Conservation (phyloP, 1,284 basidiomycete genomes). For the Ganoderma resinaceum region DNA sequence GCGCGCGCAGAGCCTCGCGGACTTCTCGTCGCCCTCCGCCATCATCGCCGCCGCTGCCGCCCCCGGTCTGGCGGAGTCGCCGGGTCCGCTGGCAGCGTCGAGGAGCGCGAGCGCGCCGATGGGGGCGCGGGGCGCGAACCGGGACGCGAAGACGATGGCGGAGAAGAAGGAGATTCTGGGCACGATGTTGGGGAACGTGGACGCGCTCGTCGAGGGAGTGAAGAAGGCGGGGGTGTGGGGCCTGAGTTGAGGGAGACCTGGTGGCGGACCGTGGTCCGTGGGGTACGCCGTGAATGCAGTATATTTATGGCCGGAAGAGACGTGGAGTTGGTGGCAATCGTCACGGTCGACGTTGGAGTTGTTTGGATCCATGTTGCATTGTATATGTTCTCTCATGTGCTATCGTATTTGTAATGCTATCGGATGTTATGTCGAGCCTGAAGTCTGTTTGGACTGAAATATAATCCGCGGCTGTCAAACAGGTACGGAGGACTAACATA, state of each 20-base stretch:
- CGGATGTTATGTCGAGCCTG: neutral
- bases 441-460: neutral
- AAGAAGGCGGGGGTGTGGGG: conserved; percentile 87
- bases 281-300: neutral
- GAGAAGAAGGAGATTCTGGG: conserved; percentile 87
- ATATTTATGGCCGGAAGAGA: neutral
- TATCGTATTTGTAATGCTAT: conserved; percentile 11
- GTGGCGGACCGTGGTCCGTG: too few relatives aligned
- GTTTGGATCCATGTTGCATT: neutral
- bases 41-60: neutral
- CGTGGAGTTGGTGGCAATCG: neutral
- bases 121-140: conserved; percentile 16
- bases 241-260: conserved; percentile 33
- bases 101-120: conserved; percentile 22
- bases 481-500: too few relatives aligned
- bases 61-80: neutral
- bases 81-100: conserved; percentile 9
- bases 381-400: conserved; percentile 8
- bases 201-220: conserved; percentile 85
- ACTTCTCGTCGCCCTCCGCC: conserved; percentile 25
- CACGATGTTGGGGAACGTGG: conserved; percentile 86
- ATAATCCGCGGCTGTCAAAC: too few relatives aligned
- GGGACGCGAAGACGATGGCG: conserved; percentile 65
- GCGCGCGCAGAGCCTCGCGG: conserved; percentile 39
- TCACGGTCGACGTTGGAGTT: neutral